Conservation (phyloP, 108 stramenopile genomes). For the Chaetoceros muelleri region DNA sequence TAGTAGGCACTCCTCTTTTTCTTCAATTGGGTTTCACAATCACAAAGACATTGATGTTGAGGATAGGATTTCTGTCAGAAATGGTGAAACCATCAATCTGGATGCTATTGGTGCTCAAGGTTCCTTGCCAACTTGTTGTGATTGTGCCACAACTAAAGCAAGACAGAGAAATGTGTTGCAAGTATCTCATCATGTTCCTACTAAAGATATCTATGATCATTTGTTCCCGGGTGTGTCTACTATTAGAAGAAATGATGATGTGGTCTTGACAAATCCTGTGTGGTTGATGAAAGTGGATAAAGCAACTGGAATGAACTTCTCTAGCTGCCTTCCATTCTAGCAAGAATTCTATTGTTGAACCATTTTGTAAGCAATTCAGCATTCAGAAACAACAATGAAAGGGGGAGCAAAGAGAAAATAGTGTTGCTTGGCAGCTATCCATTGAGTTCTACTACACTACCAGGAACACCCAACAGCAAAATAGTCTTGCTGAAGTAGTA, state of each 20-base stretch:
- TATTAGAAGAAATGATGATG: background rate
- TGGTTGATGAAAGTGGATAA: conserved; percentile 23
- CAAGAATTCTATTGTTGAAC: conserved; percentile 6
- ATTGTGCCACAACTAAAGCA: conserved; percentile 12
- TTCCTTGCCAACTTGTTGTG: conserved; percentile 11
- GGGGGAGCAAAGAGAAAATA: background rate
- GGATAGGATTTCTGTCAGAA: no score
- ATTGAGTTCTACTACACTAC: conserved; percentile 1
- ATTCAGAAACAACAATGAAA: background rate
- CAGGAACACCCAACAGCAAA: conserved; percentile 4
- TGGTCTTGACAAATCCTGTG: background rate
- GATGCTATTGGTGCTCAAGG: background rate
- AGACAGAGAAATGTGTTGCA: conserved; percentile 14
- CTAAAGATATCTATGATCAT: background rate
- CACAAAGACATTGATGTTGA: background rate
- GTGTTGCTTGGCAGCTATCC: conserved; percentile 7
- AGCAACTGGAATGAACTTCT: background rate
- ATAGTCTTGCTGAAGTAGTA: conserved; percentile 6
- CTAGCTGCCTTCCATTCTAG: conserved; percentile 7
- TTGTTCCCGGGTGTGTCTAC: background rate
- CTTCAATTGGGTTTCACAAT: background rate
- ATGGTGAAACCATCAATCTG: background rate
- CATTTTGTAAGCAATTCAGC: background rate
- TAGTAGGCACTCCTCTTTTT: background rate
- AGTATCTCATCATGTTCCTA: background rate